Percentiles rank a stretch among this genome's conserved stretches.
Evolutionary conservation across 352 stramenopile genomes (phyloP).

Genomic region (Elongisporangium prolatum): DNA sequence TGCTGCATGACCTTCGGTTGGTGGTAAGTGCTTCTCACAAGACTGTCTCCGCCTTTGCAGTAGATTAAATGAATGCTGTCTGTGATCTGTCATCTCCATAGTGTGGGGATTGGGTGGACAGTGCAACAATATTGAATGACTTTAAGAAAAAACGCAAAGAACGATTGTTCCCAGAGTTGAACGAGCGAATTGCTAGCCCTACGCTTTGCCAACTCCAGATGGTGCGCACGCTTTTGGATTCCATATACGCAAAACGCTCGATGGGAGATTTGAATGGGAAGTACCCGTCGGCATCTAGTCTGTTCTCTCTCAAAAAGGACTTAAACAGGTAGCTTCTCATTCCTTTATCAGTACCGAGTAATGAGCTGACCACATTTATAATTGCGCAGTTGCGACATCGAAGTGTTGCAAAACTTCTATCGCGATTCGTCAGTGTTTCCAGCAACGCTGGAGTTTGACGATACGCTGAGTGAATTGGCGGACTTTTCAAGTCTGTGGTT

Average conservation of each 20-base stretch:
- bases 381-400: constrained; percentile 38
- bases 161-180: constrained; percentile 29
- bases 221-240: constrained; percentile 43
- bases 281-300: constrained; percentile 14
- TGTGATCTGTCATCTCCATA: constrained; percentile 14
- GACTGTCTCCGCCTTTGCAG: not conserved
- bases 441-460: constrained; percentile 47
- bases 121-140: constrained; percentile 28
- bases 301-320: constrained; percentile 78
- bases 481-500: constrained; percentile 80
- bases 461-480: constrained; percentile 37
- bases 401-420: constrained; percentile 56
- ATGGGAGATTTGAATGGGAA: constrained; percentile 58
- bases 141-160: constrained; percentile 53
- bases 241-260: constrained; percentile 60
- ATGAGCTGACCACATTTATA: not conserved
- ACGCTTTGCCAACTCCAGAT: constrained; percentile 45
- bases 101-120: constrained; percentile 57
- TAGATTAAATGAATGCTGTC: constrained; percentile 1
- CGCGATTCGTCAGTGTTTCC: constrained; percentile 35
- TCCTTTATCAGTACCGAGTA: not conserved
- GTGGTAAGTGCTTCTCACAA: constrained; percentile 30
- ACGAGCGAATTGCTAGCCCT: constrained; percentile 19
- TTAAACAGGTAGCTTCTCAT: constrained; percentile 50
- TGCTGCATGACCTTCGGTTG: constrained; percentile 64